Base-by-base conservation (phyloP, 768 basidiomycete genomes). In the Suillus discolor region DNA sequence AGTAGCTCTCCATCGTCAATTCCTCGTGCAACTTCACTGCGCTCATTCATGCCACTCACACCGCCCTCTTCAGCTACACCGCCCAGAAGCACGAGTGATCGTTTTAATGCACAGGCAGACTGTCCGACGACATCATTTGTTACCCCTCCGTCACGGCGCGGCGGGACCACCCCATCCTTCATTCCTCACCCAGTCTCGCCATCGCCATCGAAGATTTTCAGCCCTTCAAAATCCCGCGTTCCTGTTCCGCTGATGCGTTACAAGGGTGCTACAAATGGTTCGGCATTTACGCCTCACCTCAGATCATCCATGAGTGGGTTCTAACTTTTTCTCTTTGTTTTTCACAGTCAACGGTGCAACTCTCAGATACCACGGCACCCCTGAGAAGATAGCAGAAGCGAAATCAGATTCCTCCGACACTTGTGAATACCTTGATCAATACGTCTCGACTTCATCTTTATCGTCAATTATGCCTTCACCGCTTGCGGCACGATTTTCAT, bases 151-250 rank as follows among this genome's bases (percentile, higher is more conserved):
- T 78, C 77, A 28, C 88, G 85, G 75, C 86, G 85, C 64, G 81
- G 79, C 7, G 80, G 81, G 20, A 70, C 73, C 6, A 71, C 77
- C 42, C 80, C 84, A 8, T 86, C 89, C 6, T 87, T 87, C 70
- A 89, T 90, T 57, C 88, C 89, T 53, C 89, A 89, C 65, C 81
- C 84, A 9, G 76, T 83, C 47, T 81, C 84, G 1, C 82, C 85
- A 23, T 80, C 82, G 6, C 82, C 83, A 3, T 55, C 71, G 47
- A 72, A 76, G 42, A 25, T 62, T 72, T 47, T 68, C 68, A 42
- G 70, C 63, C 66, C 72, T 68, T 68, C 71, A 71, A 71, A 82
- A 77, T 72, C 71, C 65, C 84, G 80, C 62, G 81, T 78, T 70
- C 77, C 81, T 61, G 68, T 77, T 65, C 75, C 68, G 67, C 68